Percentiles rank a stretch among this genome's conserved stretches.
Conservation (phyloP, 1,139 yeast species). For the Candida dubliniensis region DNA sequence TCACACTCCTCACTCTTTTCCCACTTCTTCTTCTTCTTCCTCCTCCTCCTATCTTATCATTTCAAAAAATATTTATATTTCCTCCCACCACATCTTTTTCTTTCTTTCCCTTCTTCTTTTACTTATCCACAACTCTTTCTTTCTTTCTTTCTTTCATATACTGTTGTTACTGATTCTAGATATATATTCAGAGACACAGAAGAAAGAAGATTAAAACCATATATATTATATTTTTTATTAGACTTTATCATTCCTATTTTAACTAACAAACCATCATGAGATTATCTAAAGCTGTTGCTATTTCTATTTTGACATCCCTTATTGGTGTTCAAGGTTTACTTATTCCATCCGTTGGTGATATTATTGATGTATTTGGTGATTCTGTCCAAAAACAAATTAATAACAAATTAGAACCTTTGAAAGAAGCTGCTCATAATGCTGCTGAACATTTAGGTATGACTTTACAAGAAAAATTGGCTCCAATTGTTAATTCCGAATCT, state of each 20-base stretch:
- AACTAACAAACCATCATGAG: conserved; percentile 38
- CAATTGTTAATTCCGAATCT: conserved; percentile 38
- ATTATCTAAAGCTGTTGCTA: conserved; percentile 49
- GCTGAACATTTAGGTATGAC: conserved; percentile 16
- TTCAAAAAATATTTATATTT: background rate
- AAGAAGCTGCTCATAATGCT: conserved; percentile 16
- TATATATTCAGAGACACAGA: too few relatives aligned
- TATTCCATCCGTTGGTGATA: conserved; percentile 53
- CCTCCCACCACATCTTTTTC: background rate
- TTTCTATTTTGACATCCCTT: conserved; percentile 56
- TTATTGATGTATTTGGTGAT: conserved; percentile 37
- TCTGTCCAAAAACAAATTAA: conserved; percentile 9
- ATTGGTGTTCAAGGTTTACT: conserved; percentile 66
- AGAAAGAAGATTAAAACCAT: background rate
- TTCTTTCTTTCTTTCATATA: background rate
- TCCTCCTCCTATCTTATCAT: background rate
- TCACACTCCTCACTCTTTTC: background rate
- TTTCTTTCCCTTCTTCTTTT: background rate
- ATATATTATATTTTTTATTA: too few relatives aligned
- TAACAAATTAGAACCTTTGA: conserved; percentile 9
- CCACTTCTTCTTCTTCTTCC: too few relatives aligned
- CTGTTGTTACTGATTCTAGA: too few relatives aligned
- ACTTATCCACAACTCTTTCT: conserved; percentile 1
- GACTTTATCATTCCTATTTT: background rate
- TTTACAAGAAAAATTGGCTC: conserved; percentile 32